Conservation (phyloP, 306 rosid genomes). For the Rosa chinensis region DNA sequence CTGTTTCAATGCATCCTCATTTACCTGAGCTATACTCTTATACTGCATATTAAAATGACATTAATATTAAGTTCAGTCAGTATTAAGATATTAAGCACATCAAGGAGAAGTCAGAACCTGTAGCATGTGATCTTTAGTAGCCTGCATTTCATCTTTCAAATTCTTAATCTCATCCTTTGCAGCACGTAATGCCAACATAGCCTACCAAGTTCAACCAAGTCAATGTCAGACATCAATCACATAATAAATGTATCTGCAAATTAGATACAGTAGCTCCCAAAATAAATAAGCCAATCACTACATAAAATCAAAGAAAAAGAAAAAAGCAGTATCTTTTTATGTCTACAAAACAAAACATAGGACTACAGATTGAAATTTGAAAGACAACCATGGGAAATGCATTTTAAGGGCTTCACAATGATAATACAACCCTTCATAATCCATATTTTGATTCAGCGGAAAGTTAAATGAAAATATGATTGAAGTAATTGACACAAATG, state of each 20-base stretch:
- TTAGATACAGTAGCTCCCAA: not conserved
- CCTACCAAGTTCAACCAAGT: constrained; percentile 37
- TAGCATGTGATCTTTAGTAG: constrained; percentile 80
- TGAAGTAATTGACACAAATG: not conserved
- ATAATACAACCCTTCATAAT: not conserved
- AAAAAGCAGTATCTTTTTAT: not conserved
- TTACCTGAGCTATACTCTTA: constrained; percentile 90
- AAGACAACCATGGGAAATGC: not conserved
- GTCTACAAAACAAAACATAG: not conserved
- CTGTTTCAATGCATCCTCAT: constrained; percentile 87
- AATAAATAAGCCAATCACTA: not conserved
- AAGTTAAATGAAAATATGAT: not conserved
- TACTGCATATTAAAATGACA: constrained; percentile 51
- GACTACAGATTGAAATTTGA: not conserved
- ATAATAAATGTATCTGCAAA: not conserved
- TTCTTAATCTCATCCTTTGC: constrained; percentile 72
- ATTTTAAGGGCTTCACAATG: not conserved
- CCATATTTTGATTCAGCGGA: not conserved
- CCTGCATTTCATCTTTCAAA: constrained; percentile 77
- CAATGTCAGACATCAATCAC: constrained; percentile 23
- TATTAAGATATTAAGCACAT: not conserved
- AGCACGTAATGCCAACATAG: constrained; percentile 51
- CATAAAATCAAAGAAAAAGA: not conserved
- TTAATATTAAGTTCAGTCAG: constrained; percentile 25
- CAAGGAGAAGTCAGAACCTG: constrained; percentile 54